Evolutionary conservation across 345 rosid genomes (phyloP).

Genomic region (Salix dunnii): DNA sequence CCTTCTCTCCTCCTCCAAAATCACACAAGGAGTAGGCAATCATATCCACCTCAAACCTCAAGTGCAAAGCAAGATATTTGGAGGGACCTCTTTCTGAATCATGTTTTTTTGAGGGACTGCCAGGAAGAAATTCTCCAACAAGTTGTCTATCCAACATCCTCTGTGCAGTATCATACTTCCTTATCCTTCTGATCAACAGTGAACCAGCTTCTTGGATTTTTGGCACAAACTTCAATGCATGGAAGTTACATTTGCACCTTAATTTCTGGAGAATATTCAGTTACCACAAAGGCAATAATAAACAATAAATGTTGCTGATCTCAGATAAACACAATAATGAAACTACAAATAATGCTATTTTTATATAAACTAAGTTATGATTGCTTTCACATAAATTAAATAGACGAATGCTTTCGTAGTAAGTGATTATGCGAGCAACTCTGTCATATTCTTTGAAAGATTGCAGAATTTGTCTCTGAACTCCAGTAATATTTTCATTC

Average conservation of each 20-base stretch:
- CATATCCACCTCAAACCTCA: slow-evolving; percentile 95
- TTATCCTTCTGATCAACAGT: slow-evolving; percentile 62
- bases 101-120: slow-evolving; percentile 23
- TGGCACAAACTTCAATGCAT: slow-evolving; percentile 68
- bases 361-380: background rate
- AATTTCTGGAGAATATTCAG: slow-evolving; percentile 45
- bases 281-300: slow-evolving; percentile 1
- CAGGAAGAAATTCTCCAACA: slow-evolving; percentile 49
- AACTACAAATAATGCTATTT: background rate
- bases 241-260: slow-evolving; percentile 95
- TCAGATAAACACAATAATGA: background rate
- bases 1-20: slow-evolving; percentile 76
- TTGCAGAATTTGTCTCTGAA: background rate
- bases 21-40: slow-evolving; percentile 89
- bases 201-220: slow-evolving; percentile 71
- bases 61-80: slow-evolving; percentile 76
- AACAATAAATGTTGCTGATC: background rate
- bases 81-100: slow-evolving; percentile 28
- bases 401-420: no score
- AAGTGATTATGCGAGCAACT: no score
- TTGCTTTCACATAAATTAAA: background rate
- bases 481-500: no score
- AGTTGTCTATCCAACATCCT: slow-evolving; percentile 58
- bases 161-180: slow-evolving; percentile 38
- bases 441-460: background rate